Evolutionary conservation across 805 yeast genomes (phyloP).

Genomic region (Hemisphaericaspora nanyangensis): DNA sequence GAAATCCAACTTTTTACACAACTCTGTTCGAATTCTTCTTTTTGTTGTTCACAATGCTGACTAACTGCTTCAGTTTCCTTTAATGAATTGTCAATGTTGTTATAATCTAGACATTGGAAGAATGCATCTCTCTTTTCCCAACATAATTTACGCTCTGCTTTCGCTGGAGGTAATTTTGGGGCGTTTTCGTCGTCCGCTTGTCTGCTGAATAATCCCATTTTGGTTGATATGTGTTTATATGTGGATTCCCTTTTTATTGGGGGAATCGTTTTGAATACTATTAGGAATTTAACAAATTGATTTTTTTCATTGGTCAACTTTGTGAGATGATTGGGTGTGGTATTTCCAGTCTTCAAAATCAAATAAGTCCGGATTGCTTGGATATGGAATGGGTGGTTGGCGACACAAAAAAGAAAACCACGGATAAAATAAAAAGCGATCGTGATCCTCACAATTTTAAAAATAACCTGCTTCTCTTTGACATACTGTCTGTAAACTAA

Average conservation of each 20-base stretch:
- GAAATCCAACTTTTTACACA: constrained; percentile 87
- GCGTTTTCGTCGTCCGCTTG: constrained; percentile 25
- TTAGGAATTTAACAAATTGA: too few species aligned
- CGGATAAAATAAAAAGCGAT: too few species aligned
- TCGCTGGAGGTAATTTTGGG: constrained; percentile 48
- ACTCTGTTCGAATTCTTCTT: constrained; percentile 58
- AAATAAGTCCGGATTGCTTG: too few species aligned
- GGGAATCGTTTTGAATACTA: too few species aligned
- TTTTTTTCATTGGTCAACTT: too few species aligned
- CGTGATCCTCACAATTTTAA: too few species aligned
- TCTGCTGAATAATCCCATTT: constrained; percentile 52
- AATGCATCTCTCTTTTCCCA: constrained; percentile 87
- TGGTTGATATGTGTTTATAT: constrained; percentile 1
- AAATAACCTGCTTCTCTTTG: too few species aligned
- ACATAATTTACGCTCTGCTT: constrained; percentile 69
- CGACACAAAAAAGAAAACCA: too few species aligned
- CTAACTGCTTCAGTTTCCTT: constrained; percentile 44
- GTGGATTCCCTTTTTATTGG: not conserved
- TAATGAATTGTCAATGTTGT: constrained; percentile 66
- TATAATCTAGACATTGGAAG: constrained; percentile 68
- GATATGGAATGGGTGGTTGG: too few species aligned
- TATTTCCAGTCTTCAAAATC: too few species aligned
- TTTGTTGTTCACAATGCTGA: constrained; percentile 53
- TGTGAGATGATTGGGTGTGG: not conserved
- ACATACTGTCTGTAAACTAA: too few species aligned